Evolutionary conservation across 805 yeast genomes (phyloP), one percentile per base, ranked within the genome.

Genomic region (Candida easanensis): DNA sequence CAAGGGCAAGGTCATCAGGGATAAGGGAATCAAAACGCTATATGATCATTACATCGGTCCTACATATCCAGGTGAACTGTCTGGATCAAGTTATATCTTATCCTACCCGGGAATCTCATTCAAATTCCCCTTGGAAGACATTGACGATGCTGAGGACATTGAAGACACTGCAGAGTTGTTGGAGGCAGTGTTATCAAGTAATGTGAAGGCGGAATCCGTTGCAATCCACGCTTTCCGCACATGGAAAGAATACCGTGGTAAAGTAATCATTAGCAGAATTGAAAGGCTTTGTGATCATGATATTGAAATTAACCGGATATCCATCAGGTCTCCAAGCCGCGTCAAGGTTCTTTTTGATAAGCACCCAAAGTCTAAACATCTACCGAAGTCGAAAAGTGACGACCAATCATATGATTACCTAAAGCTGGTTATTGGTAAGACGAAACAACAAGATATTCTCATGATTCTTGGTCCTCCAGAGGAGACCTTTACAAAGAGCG

Each of bases 41-140:
- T 80, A 80, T 57, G 77, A 79, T 52, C 74, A 71, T 53, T 64
- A 72, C 2, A 76, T 80, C 54, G 86, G 86, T 0, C 84, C 84
- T 2, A 79, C 85, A 0, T 77, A 74, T 46, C 80, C 82, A 2
- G 85, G 84, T 0, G 57, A 52, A 21, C 50, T 67, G 9, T 58
- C 64, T 35, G 41, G 43, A 1, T 49, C 45, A 3, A 35, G 51
- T 16, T 53, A 57, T 13, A 58, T 69, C 10, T 61, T 80, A 20
- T 71, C 78, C 18, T 80, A 80, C 50, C 77, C 80, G 2, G 86
- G 86, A 0, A 64, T 80, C 4, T 65, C 76, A 0, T 79, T 80
- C 60, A 68, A 65, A 42, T 80, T 79, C 52, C 9, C 18, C 19
- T 30, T 30, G 33, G 57, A 53, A 3, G 21, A 44, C 16, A 37